A percentile compares a stretch with the other conserved stretches of the same genome.
Conservation (phyloP, 75 land plant genomes). For the Picea glauca region DNA sequence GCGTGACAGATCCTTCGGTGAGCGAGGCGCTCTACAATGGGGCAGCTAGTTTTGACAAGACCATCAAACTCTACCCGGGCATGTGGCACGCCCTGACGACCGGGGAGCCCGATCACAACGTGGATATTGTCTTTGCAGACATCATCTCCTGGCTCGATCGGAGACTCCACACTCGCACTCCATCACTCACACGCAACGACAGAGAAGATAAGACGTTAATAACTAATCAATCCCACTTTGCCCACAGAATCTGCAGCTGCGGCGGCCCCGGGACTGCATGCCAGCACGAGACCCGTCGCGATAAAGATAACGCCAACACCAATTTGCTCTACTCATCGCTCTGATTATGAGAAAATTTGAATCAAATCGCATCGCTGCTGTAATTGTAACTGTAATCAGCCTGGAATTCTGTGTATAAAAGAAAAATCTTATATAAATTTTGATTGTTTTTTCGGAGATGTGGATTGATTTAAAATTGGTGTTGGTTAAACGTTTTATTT, state of each 20-base stretch:
- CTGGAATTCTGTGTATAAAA: no score
- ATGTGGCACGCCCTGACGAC: constrained; percentile 84
- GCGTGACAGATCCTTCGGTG: constrained; percentile 71
- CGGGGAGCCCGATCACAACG: constrained; percentile 72
- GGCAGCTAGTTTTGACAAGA: constrained; percentile 67
- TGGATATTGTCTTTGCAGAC: constrained; percentile 62
- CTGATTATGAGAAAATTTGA: neutral
- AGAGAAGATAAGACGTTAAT: no score
- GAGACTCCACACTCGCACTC: neutral
- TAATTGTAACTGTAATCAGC: no score
- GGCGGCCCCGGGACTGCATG: no score
- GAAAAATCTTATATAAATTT: no score
- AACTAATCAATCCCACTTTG: neutral
- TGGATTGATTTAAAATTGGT: no score
- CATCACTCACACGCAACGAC: neutral
- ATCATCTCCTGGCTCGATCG: constrained; percentile 56
- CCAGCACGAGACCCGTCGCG: neutral
- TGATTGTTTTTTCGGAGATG: no score
- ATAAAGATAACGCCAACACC: neutral
- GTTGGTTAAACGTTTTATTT: no score
- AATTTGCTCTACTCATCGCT: neutral
- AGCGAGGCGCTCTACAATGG: constrained; percentile 63
- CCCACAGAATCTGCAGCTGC: neutral
- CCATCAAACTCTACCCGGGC: constrained; percentile 58
- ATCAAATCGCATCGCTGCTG: no score